A percentile compares a stretch with the other conserved stretches of the same genome.
Evolutionary conservation across 306 rosid genomes (phyloP).

Genomic region (Quercus agrifolia): DNA sequence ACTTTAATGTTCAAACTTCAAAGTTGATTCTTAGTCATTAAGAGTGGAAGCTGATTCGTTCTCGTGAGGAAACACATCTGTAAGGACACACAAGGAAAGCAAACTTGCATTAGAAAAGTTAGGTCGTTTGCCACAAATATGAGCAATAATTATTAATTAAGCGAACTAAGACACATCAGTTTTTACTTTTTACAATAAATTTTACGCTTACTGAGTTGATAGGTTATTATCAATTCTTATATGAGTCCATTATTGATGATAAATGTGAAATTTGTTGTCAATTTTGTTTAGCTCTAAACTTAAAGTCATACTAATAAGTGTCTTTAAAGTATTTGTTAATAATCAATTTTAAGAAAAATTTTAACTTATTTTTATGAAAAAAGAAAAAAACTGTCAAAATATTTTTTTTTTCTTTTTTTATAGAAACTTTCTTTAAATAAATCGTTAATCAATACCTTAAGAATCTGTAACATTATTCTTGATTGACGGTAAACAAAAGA

Average conservation of each 20-base stretch:
- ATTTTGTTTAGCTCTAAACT: no score
- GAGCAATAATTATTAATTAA: not conserved
- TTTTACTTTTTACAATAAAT: no score
- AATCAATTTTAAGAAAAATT: no score
- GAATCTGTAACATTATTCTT: not conserved
- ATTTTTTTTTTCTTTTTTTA: no score
- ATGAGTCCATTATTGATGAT: accelerated
- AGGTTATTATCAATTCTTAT: no score
- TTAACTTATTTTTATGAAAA: accelerated
- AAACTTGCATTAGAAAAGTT: not conserved
- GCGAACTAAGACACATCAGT: no score
- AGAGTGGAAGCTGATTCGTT: not conserved
- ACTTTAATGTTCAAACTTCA: not conserved
- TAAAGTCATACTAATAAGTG: accelerated
- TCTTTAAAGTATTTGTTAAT: accelerated
- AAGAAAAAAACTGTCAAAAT: no score
- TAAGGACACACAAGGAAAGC: not conserved
- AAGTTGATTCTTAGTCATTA: not conserved
- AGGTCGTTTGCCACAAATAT: not conserved
- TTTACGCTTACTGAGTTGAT: accelerated
- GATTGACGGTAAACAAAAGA: not conserved
- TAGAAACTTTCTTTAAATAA: no score
- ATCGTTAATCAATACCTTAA: no score
- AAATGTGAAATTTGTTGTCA: no score
- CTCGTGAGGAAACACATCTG: not conserved